These are phyloP conservation scores for Trichoderma koningii DNA, from an alignment of 2,329 filamentous ascomycete species.

Conservation along the genomic window DNA sequence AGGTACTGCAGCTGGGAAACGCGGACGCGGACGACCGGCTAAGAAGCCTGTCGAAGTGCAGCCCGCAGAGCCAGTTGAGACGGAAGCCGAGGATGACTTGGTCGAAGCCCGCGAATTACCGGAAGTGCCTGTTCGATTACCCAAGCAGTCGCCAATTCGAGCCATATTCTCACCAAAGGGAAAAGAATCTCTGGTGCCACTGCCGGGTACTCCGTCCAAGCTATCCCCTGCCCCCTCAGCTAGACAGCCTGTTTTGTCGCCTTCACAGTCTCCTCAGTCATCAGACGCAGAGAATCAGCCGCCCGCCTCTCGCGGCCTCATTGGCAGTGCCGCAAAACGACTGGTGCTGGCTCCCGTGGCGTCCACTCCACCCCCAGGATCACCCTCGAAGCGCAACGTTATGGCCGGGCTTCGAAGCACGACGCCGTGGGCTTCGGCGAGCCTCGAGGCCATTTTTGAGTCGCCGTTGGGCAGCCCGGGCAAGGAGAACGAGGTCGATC, in stretches of 20 bases:
- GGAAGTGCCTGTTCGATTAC: constrained; percentile 21
- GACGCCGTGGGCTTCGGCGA: constrained; percentile 69
- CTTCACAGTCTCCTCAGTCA: constrained; percentile 70
- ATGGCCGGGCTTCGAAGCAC: constrained; percentile 59
- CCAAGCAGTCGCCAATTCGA: constrained; percentile 2
- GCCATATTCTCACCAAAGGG: constrained; percentile 11
- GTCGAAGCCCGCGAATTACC: constrained; percentile 21
- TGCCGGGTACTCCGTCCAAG: constrained; percentile 49
- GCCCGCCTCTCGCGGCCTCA: constrained; percentile 64
- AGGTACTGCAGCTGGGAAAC: constrained; percentile 35
- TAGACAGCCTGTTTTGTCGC: constrained; percentile 58
- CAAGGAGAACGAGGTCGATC: constrained; percentile 55
- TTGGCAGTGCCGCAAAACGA: constrained; percentile 49
- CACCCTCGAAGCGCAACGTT: constrained; percentile 64
- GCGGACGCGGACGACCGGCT: constrained; percentile 38
- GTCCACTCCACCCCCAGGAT: constrained; percentile 53
- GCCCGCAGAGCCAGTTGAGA: constrained; percentile 13
- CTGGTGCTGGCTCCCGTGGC: constrained; percentile 50
- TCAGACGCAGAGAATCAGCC: constrained; percentile 81
- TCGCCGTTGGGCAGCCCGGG: constrained; percentile 46
- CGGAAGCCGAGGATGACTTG: constrained; percentile 10
- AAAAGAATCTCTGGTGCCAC: constrained; percentile 31
- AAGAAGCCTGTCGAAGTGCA: constrained; percentile 36
- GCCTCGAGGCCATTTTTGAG: constrained; percentile 73
- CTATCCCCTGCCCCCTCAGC: constrained; percentile 52